Conservation (phyloP, 768 basidiomycete genomes). For the Roridomyces roridus region DNA sequence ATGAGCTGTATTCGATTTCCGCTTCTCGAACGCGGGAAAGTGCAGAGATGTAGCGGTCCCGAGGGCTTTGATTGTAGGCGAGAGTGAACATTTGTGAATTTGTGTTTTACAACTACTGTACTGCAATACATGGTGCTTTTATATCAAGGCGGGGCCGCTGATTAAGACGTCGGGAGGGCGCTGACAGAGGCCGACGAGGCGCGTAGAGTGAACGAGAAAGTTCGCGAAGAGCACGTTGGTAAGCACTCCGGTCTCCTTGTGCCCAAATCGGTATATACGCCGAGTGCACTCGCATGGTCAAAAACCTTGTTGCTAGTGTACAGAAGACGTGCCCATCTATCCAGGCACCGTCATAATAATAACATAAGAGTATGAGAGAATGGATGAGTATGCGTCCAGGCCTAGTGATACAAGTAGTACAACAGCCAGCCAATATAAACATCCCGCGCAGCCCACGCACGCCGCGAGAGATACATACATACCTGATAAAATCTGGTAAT, state of each 20-base stretch:
- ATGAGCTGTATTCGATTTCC: slow-evolving; percentile 5
- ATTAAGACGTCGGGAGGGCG: not conserved
- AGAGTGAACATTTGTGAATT: slow-evolving; percentile 8
- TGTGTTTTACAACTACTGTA: not conserved
- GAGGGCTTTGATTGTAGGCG: not conserved
- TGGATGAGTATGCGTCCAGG: not conserved
- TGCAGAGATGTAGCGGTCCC: slow-evolving; percentile 11
- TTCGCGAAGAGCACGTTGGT: slow-evolving; percentile 1
- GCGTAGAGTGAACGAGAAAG: slow-evolving; percentile 7
- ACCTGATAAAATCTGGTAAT: not conserved
- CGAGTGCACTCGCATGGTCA: not conserved
- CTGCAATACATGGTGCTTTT: not conserved
- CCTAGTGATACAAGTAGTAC: slow-evolving; percentile 20
- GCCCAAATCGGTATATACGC: not conserved
- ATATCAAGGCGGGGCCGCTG: too few relatives aligned
- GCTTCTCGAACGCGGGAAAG: slow-evolving; percentile 6
- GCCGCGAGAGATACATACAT: slow-evolving; percentile 7
- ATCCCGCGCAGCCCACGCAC: not conserved
- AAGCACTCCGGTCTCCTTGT: not conserved
- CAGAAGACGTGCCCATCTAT: not conserved
- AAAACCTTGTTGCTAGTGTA: too few relatives aligned
- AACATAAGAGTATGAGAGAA: slow-evolving; percentile 4
- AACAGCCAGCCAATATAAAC: slow-evolving; percentile 16
- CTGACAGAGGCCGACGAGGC: slow-evolving; percentile 16
- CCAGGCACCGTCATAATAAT: not conserved